Base-by-base conservation (phyloP, 352 stramenopile genomes). In the Globisporangium paroecandrum region DNA sequence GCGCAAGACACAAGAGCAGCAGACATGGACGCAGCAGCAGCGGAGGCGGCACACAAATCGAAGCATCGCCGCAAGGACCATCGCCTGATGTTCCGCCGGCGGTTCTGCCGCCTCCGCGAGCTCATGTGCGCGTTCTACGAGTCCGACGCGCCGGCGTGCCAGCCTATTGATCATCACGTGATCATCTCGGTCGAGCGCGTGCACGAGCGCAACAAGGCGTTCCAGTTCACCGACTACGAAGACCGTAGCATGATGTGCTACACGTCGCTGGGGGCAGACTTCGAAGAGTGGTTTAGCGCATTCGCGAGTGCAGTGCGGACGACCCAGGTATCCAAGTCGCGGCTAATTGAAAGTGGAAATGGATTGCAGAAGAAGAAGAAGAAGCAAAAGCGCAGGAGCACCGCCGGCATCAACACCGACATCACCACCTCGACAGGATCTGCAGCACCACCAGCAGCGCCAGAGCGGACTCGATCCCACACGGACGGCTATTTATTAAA, bases 201-300 rank as follows among this genome's bases (percentile, higher is more conserved):
- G 24, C 76, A 79, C 20, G 62, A 77, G n/a, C 69, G 74, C 43
- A 87, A 87, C 76, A 85, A 87, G 55, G 71, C 71, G 46, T 81
- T 87, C 49, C 47, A 65, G 8, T 68, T 87, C 20, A 76, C 69
- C 3, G 76, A 85, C 76, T 76, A 87, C 56, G 76, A 81, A 32
- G 77, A 84, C 54, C 69, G 65, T n/a, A 70, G 58, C 8, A 51
- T 87, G 25, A 13, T 81, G 61, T 51, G 82, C 20, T 74, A 83
- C 64, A 81, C 74, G 47, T 69, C 71, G 9, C 71, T 82, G 18
- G 66, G 71, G 1, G 70, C 70, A 0, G 77, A 84, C 69, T 87
- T 87, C 75, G 77, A 85, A 51, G 70, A 69, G 34, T 87, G 79
- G 77, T 75, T 73, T 53, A 61, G 47, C 29, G 81, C 70, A 0